Conservation (phyloP, 495 filamentous ascomycete genomes). For the Aspergillus steynii region DNA sequence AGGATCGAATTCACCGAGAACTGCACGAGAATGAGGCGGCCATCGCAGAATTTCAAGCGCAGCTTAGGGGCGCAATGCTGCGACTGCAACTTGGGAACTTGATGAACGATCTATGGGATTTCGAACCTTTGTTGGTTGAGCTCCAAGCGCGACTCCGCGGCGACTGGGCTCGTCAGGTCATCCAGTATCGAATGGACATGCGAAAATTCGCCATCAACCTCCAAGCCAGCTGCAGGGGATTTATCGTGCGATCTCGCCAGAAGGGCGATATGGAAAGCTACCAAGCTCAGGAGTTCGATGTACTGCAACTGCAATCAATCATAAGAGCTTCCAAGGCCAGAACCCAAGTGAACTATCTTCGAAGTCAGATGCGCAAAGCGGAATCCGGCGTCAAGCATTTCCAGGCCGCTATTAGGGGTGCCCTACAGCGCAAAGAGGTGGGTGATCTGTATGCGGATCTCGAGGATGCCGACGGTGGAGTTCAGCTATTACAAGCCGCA, state of each 20-base stretch:
- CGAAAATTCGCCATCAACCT: constrained; percentile 69
- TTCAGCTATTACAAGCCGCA: constrained; percentile 70
- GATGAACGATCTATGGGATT: constrained; percentile 92
- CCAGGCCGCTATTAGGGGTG: constrained; percentile 62
- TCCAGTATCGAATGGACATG: constrained; percentile 78
- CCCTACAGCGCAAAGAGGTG: constrained; percentile 52
- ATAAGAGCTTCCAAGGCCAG: constrained; percentile 77
- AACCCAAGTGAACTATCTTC: constrained; percentile 63
- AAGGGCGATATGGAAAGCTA: constrained; percentile 63
- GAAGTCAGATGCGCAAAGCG: constrained; percentile 58
- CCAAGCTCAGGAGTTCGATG: constrained; percentile 66
- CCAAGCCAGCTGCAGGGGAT: constrained; percentile 80
- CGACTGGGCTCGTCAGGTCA: constrained; percentile 73
- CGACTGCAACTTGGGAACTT: constrained; percentile 74
- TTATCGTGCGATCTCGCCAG: constrained; percentile 67
- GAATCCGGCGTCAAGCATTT: constrained; percentile 57
- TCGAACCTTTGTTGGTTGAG: constrained; percentile 73
- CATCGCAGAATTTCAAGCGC: constrained; percentile 80
- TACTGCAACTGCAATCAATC: constrained; percentile 81
- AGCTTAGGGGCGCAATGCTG: constrained; percentile 78
- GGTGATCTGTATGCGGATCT: constrained; percentile 48
- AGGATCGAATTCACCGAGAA: constrained; percentile 85
- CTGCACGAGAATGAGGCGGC: constrained; percentile 69
- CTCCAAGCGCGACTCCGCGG: constrained; percentile 85
- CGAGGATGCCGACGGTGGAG: constrained; percentile 44